A percentile compares a stretch with the other conserved stretches of the same genome.
These are phyloP conservation scores for Gonapodya sp. DNA, from an alignment of 192 early-diverging fungal genomes.

Conservation along the genomic window DNA sequence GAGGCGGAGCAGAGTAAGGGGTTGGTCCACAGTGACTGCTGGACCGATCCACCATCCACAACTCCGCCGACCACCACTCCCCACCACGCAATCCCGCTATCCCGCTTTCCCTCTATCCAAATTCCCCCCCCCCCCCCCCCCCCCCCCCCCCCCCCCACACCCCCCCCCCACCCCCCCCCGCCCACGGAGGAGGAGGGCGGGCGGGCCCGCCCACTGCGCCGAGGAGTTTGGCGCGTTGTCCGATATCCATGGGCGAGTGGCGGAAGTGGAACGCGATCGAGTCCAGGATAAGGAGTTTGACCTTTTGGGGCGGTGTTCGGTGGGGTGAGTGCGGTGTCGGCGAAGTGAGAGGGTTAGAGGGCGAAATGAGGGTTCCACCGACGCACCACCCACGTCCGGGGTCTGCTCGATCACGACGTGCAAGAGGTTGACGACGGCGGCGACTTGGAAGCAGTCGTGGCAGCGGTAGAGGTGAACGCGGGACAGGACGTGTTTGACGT, in stretches of 20 bases:
- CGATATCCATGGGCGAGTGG: constrained; percentile 27
- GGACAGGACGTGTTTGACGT: neutral
- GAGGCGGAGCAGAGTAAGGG: no score
- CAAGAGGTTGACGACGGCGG: neutral
- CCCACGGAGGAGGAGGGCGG: constrained; percentile 25
- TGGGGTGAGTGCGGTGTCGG: no score
- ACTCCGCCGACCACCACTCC: no score
- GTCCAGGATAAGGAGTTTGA: constrained; percentile 34
- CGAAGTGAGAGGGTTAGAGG: neutral
- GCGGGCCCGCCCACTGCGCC: constrained; percentile 16
- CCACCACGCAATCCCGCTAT: no score
- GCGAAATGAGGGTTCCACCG: constrained; percentile 15
- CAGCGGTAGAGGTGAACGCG: neutral
- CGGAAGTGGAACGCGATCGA: constrained; percentile 38
- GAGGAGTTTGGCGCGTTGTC: constrained; percentile 23
- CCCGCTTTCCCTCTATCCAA: no score
- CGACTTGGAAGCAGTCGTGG: neutral
- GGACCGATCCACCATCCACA: no score
- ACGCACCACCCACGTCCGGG: neutral
- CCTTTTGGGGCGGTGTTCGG: constrained; percentile 8
- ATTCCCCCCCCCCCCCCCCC: neutral
- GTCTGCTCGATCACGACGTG: neutral
- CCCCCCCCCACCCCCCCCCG: neutral
- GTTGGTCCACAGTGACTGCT: no score
- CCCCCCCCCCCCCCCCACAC: neutral